These are phyloP conservation scores for Yamadazyma aaseri DNA, from an alignment of 1,139 yeast genomes.

Conservation along the genomic window DNA sequence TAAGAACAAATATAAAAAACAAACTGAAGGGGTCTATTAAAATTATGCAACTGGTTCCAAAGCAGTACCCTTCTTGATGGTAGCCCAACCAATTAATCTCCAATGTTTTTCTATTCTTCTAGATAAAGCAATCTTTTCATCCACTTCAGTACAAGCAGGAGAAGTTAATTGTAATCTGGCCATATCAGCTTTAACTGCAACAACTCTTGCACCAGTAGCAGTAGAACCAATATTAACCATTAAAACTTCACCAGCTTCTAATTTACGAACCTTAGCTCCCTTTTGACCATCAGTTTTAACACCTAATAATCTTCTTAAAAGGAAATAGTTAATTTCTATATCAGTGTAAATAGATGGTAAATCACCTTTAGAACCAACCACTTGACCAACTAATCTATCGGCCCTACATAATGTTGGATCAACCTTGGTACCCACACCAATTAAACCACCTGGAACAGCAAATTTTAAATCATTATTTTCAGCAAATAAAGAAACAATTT, in stretches of 20 bases:
- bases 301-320: slow-evolving; percentile 94
- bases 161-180: slow-evolving; percentile 95
- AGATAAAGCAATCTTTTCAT: slow-evolving; percentile 97
- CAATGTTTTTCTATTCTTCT: slow-evolving; percentile 99
- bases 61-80: slow-evolving; percentile 92
- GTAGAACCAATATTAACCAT: slow-evolving; percentile 99
- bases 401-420: slow-evolving; percentile 98
- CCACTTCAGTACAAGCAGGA: slow-evolving; percentile 98
- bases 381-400: slow-evolving; percentile 98
- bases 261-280: slow-evolving; percentile 89
- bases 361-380: slow-evolving; percentile 95
- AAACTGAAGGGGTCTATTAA: not conserved
- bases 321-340: slow-evolving; percentile 94
- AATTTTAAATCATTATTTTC: slow-evolving; percentile 97
- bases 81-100: slow-evolving; percentile 99
- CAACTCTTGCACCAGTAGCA: slow-evolving; percentile 98
- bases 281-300: slow-evolving; percentile 98
- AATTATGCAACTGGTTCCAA: slow-evolving; percentile 60
- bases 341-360: slow-evolving; percentile 96
- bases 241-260: slow-evolving; percentile 91
- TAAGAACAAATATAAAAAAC: too few relatives aligned
- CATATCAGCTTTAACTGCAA: slow-evolving; percentile 98
- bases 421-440: slow-evolving; percentile 98
- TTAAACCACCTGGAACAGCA: slow-evolving; percentile 99
- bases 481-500: slow-evolving; percentile 91